phyloP scores from a whole-genome alignment of 805 yeast genomes.

The Helenozyma rhizophorensis region DNA sequence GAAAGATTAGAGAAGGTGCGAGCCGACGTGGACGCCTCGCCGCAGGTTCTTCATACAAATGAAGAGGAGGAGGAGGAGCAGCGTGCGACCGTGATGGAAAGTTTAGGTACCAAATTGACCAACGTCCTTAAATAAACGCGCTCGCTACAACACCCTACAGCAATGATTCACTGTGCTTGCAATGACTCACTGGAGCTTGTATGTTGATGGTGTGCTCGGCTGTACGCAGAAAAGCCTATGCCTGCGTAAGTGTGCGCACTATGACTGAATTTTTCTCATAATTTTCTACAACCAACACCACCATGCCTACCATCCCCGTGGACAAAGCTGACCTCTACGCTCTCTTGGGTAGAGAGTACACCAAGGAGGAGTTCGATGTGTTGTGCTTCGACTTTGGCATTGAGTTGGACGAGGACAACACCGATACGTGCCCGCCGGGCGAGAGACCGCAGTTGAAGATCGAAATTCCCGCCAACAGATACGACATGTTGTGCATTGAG shows the following conservation, averaged over 20 bases:
- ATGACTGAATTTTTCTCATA: conserved; percentile 11
- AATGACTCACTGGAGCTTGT: too few relatives aligned
- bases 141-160: too few relatives aligned
- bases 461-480: conserved; percentile 97
- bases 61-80: conserved; percentile 9
- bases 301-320: conserved; percentile 95
- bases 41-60: conserved; percentile 3
- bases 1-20: conserved; percentile 6
- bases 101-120: conserved; percentile 3
- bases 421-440: conserved; percentile 63
- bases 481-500: conserved; percentile 96
- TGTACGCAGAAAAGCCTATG: too few relatives aligned
- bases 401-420: conserved; percentile 96
- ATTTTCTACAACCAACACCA: conserved; percentile 10
- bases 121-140: too few relatives aligned
- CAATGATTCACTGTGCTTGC: too few relatives aligned
- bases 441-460: conserved; percentile 96
- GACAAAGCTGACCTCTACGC: conserved; percentile 90
- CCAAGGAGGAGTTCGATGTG: conserved; percentile 93
- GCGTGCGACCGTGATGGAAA: conserved; percentile 5
- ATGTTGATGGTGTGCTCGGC: too few relatives aligned
- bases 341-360: conserved; percentile 54
- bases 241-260: conserved; percentile 14
- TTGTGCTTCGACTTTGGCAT: conserved; percentile 96
- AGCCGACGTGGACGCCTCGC: conserved; percentile 2